phyloP scores from a whole-genome alignment of 768 basidiomycete species.

The Mycena amicta region DNA sequence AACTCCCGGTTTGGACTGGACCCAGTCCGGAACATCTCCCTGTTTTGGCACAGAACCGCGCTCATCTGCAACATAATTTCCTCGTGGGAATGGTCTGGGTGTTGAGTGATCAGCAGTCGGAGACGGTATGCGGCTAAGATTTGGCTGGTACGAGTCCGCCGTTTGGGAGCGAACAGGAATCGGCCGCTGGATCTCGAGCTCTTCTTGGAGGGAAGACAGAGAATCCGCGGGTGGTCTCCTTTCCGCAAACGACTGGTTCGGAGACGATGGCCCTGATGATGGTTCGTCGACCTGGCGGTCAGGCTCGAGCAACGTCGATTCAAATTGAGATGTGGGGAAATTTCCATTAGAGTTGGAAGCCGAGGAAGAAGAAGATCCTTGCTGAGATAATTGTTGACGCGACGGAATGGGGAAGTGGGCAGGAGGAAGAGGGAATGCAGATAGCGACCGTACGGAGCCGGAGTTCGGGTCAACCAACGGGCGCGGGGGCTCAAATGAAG shows the following conservation, averaged over 20 bases:
- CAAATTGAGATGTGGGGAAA: slow-evolving; percentile 25
- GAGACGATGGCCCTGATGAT: slow-evolving; percentile 10
- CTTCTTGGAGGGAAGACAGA: background rate
- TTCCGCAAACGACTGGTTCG: slow-evolving; percentile 4
- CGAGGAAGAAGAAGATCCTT: slow-evolving; percentile 19
- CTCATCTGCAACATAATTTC: slow-evolving; percentile 26
- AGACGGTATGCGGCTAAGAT: no score
- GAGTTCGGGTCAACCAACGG: slow-evolving; percentile 43
- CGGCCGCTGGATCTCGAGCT: slow-evolving; percentile 16
- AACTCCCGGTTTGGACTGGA: slow-evolving; percentile 24
- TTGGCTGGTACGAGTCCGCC: slow-evolving; percentile 15
- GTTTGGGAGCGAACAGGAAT: slow-evolving; percentile 21
- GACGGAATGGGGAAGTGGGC: slow-evolving; percentile 71
- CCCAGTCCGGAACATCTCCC: slow-evolving; percentile 6
- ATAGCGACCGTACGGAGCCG: slow-evolving; percentile 67
- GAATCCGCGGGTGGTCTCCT: background rate
- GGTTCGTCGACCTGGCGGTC: slow-evolving; percentile 20
- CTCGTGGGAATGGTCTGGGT: slow-evolving; percentile 12
- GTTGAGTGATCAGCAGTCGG: slow-evolving; percentile 1
- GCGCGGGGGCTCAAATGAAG: slow-evolving; percentile 40
- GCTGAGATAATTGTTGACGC: slow-evolving; percentile 17
- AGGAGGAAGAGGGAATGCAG: slow-evolving; percentile 74
- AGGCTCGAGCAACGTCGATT: slow-evolving; percentile 28
- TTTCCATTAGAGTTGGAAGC: slow-evolving; percentile 27
- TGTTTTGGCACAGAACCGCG: slow-evolving; percentile 33